Evolutionary conservation across 2,329 filamentous ascomycete genomes (phyloP).

Genomic region (Talaromyces sp.): DNA sequence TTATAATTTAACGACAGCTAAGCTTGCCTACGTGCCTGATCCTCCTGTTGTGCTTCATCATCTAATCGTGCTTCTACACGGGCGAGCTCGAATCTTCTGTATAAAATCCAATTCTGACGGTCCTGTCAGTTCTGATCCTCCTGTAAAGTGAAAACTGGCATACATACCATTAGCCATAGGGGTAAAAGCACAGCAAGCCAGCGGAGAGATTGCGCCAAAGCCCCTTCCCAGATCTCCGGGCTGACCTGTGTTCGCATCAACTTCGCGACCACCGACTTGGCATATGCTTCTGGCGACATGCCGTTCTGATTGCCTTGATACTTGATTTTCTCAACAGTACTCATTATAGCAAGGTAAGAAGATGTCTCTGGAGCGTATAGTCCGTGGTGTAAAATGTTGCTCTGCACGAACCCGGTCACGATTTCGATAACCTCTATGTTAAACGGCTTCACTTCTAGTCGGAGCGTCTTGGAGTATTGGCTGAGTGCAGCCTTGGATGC

Average conservation of each 20-base stretch:
- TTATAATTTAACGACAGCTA: not conserved
- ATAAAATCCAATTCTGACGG: not conserved
- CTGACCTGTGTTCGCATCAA: not conserved
- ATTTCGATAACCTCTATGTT: not conserved
- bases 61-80: not conserved
- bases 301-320: not conserved
- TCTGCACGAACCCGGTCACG: not conserved
- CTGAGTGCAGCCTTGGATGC: slow-evolving; percentile 12
- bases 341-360: not conserved
- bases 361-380: not conserved
- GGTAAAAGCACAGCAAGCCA: not conserved
- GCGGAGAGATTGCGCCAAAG: not conserved
- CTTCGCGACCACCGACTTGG: not conserved
- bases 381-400: not conserved
- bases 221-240: not conserved
- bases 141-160: not conserved
- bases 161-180: not conserved
- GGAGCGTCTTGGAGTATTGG: not conserved
- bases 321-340: not conserved
- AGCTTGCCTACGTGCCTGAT: not conserved
- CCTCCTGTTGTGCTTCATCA: not conserved
- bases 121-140: not conserved
- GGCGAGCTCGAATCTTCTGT: not conserved
- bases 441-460: not conserved
- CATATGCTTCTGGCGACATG: not conserved